Evolutionary conservation across 345 rosid genomes (phyloP).

Genomic region (Lenwebbia sp.): DNA sequence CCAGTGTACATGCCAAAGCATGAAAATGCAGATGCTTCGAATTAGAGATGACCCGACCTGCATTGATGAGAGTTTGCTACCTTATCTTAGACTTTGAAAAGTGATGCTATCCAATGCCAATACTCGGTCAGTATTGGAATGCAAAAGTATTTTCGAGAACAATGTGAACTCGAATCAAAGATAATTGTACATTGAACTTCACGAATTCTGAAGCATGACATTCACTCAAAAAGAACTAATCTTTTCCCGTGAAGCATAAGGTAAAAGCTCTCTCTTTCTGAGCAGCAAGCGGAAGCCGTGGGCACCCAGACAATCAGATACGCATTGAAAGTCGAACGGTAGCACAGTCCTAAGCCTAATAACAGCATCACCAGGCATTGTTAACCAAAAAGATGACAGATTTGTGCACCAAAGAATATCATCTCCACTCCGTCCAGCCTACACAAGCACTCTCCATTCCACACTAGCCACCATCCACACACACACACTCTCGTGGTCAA

Average conservation of each 20-base stretch:
- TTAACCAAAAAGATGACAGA: background rate
- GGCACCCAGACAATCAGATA: background rate
- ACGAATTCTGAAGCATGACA: background rate
- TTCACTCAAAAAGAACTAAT: background rate
- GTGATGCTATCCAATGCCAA: background rate
- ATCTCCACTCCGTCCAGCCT: background rate
- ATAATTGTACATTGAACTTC: background rate
- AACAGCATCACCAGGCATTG: background rate
- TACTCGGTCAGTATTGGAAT: background rate
- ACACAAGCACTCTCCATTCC: background rate
- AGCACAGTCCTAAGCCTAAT: background rate
- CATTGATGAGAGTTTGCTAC: background rate
- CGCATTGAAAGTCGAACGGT: background rate
- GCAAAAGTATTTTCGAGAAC: background rate
- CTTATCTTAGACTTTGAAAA: background rate
- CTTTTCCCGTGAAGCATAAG: background rate
- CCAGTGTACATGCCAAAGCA: background rate
- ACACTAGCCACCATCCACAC: background rate
- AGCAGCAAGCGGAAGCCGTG: background rate
- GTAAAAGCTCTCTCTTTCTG: background rate
- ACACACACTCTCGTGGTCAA: background rate
- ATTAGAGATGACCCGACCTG: background rate
- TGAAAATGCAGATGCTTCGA: background rate
- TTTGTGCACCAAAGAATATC: background rate
- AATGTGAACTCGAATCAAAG: background rate